phyloP scores from a whole-genome alignment of 2,329 filamentous ascomycete species.

The Tolypocladium tropicale region DNA sequence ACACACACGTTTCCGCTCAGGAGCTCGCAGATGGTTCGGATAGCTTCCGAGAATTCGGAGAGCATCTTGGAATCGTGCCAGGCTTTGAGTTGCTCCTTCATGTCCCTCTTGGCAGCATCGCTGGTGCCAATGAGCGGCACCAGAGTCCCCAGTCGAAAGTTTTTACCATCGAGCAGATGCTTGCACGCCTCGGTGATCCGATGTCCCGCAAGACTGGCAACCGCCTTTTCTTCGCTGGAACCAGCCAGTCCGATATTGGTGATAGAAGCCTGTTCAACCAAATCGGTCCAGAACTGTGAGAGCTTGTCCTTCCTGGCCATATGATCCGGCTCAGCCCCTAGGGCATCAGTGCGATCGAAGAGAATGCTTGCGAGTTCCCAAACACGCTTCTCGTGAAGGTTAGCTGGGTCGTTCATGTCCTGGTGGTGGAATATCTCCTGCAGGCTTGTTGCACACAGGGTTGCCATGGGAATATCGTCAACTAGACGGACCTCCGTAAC shows the following conservation, averaged over 20 bases:
- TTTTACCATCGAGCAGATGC: constrained; percentile 60
- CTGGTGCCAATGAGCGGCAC: constrained; percentile 73
- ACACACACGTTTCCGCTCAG: constrained; percentile 79
- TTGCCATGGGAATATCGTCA: constrained; percentile 51
- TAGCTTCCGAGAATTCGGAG: constrained; percentile 74
- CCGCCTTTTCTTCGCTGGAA: constrained; percentile 70
- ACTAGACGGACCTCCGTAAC: constrained; percentile 42
- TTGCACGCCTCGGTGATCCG: constrained; percentile 76
- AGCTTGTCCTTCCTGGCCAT: constrained; percentile 50
- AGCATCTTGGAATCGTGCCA: constrained; percentile 79
- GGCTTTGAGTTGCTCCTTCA: constrained; percentile 68
- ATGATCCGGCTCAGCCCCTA: constrained; percentile 29
- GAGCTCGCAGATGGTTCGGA: constrained; percentile 83
- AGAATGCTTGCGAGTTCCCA: constrained; percentile 84
- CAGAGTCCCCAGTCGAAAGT: constrained; percentile 77
- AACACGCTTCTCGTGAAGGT: constrained; percentile 58
- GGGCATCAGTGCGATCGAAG: constrained; percentile 56
- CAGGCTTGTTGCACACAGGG: constrained; percentile 26
- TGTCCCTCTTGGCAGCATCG: constrained; percentile 58
- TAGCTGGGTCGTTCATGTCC: constrained; percentile 31
- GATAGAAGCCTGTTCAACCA: constrained; percentile 52
- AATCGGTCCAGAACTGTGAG: constrained; percentile 53
- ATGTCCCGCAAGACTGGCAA: constrained; percentile 69
- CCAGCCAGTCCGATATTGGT: constrained; percentile 46
- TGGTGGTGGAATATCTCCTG: constrained; percentile 30